A percentile compares a stretch with the other conserved stretches of the same genome.
phyloP scores from a whole-genome alignment of 2,329 filamentous ascomycete species.

The Ilyonectria destructans region DNA sequence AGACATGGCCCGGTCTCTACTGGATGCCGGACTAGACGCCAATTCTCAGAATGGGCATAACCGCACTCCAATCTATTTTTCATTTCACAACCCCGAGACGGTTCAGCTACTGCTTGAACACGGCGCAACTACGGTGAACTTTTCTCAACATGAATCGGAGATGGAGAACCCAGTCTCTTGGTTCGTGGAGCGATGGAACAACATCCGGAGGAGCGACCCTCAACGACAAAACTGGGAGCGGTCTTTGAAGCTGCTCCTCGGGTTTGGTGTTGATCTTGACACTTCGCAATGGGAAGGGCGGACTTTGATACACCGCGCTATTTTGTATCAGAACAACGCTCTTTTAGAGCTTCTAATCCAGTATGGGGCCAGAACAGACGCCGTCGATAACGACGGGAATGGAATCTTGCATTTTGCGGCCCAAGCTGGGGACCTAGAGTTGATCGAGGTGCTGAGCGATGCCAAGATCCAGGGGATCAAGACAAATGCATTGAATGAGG shows the following conservation, averaged over 20 bases:
- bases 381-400: not conserved
- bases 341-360: not conserved
- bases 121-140: not conserved
- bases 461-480: not conserved
- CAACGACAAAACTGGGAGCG: not conserved
- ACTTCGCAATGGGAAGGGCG: rapidly evolving
- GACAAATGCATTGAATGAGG: not conserved
- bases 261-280: not conserved
- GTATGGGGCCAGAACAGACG: not conserved
- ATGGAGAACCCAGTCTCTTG: too few species aligned
- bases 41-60: not conserved
- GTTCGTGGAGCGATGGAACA: too few species aligned
- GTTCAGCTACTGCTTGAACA: not conserved
- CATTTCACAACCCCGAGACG: not conserved
- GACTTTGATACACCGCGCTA: not conserved
- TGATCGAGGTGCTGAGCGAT: not conserved
- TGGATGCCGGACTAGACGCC: not conserved
- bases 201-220: not conserved
- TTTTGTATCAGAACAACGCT: not conserved
- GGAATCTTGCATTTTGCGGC: not conserved
- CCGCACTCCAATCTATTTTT: not conserved
- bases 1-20: not conserved
- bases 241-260: not conserved
- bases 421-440: not conserved
- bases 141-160: not conserved